Evolutionary conservation across 2,329 filamentous ascomycete genomes (phyloP), one percentile per base, ranked within the genome.

Genomic region (Sclerotinia borealis): DNA sequence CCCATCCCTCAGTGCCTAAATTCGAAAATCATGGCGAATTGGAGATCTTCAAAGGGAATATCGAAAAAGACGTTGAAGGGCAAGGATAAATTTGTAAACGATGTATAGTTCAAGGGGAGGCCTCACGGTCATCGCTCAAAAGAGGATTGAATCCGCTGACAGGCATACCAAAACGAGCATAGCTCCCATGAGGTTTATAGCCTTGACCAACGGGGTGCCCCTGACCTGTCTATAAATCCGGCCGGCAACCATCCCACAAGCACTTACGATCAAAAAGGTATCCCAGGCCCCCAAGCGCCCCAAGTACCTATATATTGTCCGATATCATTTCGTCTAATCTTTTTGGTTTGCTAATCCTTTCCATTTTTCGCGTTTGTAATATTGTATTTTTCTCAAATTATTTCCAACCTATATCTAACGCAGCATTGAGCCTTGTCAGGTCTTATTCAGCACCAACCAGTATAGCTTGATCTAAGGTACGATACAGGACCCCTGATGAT

Each of bases 61-160:
- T 70, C 66, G 58, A 61, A 62, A 68, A 69, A 69, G 68, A 68
- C 68, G 71, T 70, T 69, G 67, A 63, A 27, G 41, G 63, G 58
- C 59, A 59, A 64, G 68, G 62, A 50, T 61, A 48, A 63, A 64
- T 61, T 62, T 66, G 63, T 52, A 65, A 68, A 50, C 50, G 65
- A 63, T 56, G 34, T 52, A 64, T 52, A 45, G 56, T 60, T 64
- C 65, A 68, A 65, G 69, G 68, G 67, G 63, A 39, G 63, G 52
- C 63, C 55, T 68, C 66, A 62, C 66, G 67, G 67, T 63, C 66
- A 51, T 63, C 63, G 59, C 56, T 64, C 65, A 61, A 66, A 68
- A 70, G 62, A 41, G 59, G 68, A 63, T 63, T 37, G 43, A 65
- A 67, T 61, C 67, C 68, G 68, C 64, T 58, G 60, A 58, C 66